Evolutionary conservation across 495 filamentous ascomycete species (phyloP), one percentile per base, ranked within the genome.

Genomic region (Neurospora cerealis): DNA sequence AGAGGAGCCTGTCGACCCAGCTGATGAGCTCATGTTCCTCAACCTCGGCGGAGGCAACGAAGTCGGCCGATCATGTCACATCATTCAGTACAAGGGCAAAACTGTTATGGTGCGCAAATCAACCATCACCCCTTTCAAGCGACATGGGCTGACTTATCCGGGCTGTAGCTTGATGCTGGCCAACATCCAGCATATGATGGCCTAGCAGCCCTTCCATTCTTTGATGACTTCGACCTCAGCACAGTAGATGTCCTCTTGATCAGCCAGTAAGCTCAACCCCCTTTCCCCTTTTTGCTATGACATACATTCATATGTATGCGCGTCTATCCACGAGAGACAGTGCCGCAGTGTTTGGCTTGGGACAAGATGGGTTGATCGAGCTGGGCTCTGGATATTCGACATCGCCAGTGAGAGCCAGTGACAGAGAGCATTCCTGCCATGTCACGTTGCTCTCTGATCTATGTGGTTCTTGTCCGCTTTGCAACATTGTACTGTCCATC

Each of bases 121-220:
- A 42, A 39, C 75, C 48, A 48, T 24, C 39, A 39, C 4, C 13
- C 69, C 72, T 15, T 7, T 1, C 37, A n/a, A 1, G 10, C 4
- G 34, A 6, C 34, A 76, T 17, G 36, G 13, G 72, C 76, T 82
- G 60, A 80, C 74, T 6, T 76, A 3, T 69, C 1, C 69, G 34
- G 37, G 62, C 44, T 76, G 75, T 78, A 96, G 93, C 92, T 99
- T 70, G 96, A 99, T 85, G 96, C 96, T 54, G 96, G 96, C 17
- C 93, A 97, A 83, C 96, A 98, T 77, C 94, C 96, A 48, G 96
- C 93, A n/a, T 97, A 97, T 80, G 95, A 98, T 75, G 96, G 96
- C 9, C 91, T 98, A 70, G 92, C 94, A 19, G 92, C 93, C 44
- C 89, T 99, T 10, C 96, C 96, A 0, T 99, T 97, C 86, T 99